Conservation (phyloP, 106 monocot genomes). For the Gastrodia elata region DNA sequence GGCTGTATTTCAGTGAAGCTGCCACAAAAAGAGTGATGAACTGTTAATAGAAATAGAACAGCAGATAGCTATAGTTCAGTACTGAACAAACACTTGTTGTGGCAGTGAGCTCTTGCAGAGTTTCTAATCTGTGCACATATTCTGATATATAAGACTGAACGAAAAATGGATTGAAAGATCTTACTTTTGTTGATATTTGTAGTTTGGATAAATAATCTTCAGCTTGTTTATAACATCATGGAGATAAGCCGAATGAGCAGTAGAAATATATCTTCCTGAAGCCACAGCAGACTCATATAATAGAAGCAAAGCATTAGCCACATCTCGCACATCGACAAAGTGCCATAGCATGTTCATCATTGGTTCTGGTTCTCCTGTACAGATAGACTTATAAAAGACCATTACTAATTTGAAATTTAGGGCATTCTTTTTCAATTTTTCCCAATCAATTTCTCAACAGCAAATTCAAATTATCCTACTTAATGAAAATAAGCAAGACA, state of each 20-base stretch:
- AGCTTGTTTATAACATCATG: slow-evolving; percentile 29
- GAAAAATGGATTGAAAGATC: background rate
- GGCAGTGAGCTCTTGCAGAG: background rate
- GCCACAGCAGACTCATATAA: slow-evolving; percentile 56
- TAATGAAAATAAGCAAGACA: background rate
- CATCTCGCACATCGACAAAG: slow-evolving; percentile 62
- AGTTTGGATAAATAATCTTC: slow-evolving; percentile 50
- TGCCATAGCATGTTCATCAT: slow-evolving; percentile 14
- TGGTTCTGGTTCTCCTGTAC: background rate
- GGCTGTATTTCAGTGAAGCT: background rate
- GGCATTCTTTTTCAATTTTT: background rate
- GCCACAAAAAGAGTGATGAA: background rate
- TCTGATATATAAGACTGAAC: background rate
- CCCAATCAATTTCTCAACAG: background rate
- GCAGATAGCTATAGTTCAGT: background rate
- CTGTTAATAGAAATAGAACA: background rate
- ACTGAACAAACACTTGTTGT: background rate
- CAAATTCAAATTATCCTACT: background rate
- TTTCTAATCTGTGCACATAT: background rate
- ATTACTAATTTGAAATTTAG: background rate
- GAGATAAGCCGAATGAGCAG: slow-evolving; percentile 14
- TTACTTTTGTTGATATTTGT: slow-evolving; percentile 45
- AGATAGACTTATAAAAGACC: background rate
- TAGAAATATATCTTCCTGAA: slow-evolving; percentile 45
- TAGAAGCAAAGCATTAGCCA: slow-evolving; percentile 55